These are phyloP conservation scores for Elsinoe perseae DNA, from an alignment of 2,329 filamentous ascomycete species.

Conservation along the genomic window DNA sequence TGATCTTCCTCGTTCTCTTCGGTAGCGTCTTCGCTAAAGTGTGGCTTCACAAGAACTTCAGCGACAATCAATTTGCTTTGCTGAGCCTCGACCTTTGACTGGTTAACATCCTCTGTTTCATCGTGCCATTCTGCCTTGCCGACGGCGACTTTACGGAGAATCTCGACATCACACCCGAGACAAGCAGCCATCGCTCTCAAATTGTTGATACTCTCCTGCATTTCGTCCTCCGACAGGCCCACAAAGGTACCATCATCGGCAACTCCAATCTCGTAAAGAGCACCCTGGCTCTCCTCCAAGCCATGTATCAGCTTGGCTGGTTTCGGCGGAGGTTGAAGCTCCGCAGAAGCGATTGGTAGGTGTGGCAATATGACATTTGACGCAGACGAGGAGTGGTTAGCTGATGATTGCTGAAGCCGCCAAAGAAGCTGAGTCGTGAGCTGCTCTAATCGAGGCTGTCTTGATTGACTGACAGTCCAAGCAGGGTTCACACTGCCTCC, in stretches of 20 bases:
- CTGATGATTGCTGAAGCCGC: constrained; percentile 89
- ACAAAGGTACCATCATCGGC: constrained; percentile 89
- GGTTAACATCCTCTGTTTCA: not conserved
- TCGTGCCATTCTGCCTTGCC: constrained; percentile 74
- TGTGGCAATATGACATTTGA: constrained; percentile 67
- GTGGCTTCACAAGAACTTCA: constrained; percentile 79
- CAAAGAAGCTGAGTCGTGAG: constrained; percentile 91
- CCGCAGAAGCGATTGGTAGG: constrained; percentile 58
- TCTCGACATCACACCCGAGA: constrained; percentile 75
- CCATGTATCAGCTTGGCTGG: constrained; percentile 57
- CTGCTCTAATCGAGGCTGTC: constrained; percentile 79
- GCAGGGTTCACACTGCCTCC: constrained; percentile 34
- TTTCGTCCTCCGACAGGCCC: constrained; percentile 79
- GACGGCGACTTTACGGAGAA: constrained; percentile 74
- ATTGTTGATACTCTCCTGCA: constrained; percentile 82
- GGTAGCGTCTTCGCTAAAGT: constrained; percentile 30
- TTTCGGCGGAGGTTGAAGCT: constrained; percentile 50
- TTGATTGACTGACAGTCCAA: constrained; percentile 55
- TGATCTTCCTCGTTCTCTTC: constrained; percentile 14
- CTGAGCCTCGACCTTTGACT: constrained; percentile 22
- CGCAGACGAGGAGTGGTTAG: constrained; percentile 75
- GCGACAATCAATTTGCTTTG: constrained; percentile 67
- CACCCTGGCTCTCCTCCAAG: constrained; percentile 85
- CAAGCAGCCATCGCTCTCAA: constrained; percentile 86
- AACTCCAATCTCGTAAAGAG: constrained; percentile 92